A percentile compares a stretch with the other conserved stretches of the same genome.
phyloP scores from a whole-genome alignment of 1,284 basidiomycete species.

The Thelephora terrestris region DNA sequence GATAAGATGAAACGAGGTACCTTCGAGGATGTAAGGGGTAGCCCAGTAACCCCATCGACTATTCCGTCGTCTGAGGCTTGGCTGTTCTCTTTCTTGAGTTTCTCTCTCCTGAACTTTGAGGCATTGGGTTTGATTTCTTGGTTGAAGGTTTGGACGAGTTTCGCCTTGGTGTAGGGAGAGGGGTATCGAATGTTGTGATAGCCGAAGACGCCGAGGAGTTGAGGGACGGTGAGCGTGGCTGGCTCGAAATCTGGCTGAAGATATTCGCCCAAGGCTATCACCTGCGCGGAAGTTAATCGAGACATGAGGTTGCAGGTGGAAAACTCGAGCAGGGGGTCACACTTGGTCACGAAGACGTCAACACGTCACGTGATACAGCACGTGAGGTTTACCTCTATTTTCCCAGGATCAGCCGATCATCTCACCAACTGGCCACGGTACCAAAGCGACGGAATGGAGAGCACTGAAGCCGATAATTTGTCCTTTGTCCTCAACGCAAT shows the following conservation, averaged over 20 bases:
- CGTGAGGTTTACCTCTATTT: neutral
- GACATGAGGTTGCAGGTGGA: constrained; percentile 36
- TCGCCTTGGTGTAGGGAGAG: constrained; percentile 76
- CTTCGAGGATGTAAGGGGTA: constrained; percentile 40
- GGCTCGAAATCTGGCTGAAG: constrained; percentile 82
- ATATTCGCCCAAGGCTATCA: constrained; percentile 69
- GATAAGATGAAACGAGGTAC: constrained; percentile 22
- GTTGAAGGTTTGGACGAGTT: constrained; percentile 76
- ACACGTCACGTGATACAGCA: neutral
- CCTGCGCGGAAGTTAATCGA: constrained; percentile 58
- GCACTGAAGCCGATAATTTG: constrained; percentile 56
- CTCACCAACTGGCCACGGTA: too few species aligned
- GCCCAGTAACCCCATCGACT: constrained; percentile 65
- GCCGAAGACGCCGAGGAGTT: constrained; percentile 73
- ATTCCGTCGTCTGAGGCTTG: constrained; percentile 73
- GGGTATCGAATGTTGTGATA: constrained; percentile 76
- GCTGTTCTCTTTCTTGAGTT: constrained; percentile 55
- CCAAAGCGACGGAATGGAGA: too few species aligned
- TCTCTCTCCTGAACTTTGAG: constrained; percentile 53
- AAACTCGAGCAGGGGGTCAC: neutral
- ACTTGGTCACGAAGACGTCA: constrained; percentile 9
- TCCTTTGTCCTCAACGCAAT: constrained; percentile 73
- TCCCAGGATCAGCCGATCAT: neutral
- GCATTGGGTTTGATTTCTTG: constrained; percentile 60
- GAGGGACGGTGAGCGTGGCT: constrained; percentile 64